A percentile compares a stretch with the other conserved stretches of the same genome.
Conservation (phyloP, 768 basidiomycete genomes). For the Russula lepida region DNA sequence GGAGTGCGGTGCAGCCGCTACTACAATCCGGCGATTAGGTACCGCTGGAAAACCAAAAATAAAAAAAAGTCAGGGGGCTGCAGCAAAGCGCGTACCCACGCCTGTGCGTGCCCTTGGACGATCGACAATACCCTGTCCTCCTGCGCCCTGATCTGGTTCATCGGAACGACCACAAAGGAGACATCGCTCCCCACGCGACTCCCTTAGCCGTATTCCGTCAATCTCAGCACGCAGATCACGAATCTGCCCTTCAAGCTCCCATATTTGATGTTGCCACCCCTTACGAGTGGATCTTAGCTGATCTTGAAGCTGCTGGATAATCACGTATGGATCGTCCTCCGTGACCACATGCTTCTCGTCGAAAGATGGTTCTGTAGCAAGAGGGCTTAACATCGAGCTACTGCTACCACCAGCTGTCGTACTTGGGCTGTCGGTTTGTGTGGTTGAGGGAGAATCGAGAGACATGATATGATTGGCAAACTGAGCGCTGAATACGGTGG, state of each 20-base stretch:
- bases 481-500: slow-evolving; percentile 64
- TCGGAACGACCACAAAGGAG: slow-evolving; percentile 51
- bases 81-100: slow-evolving; percentile 52
- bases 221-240: slow-evolving; percentile 63
- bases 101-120: slow-evolving; percentile 65
- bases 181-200: slow-evolving; percentile 40
- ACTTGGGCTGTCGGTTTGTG: slow-evolving; percentile 44
- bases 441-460: slow-evolving; percentile 29
- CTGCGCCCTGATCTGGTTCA: background rate
- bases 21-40: background rate
- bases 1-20: background rate
- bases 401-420: slow-evolving; percentile 28
- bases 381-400: slow-evolving; percentile 29
- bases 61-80: slow-evolving; percentile 36
- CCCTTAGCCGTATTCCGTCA: slow-evolving; percentile 41
- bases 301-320: slow-evolving; percentile 50
- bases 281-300: slow-evolving; percentile 49
- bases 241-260: slow-evolving; percentile 69
- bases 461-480: slow-evolving; percentile 41
- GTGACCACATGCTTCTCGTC: slow-evolving; percentile 28
- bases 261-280: slow-evolving; percentile 64
- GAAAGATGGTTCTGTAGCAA: slow-evolving; percentile 23
- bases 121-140: slow-evolving; percentile 39
- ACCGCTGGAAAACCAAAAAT: background rate
- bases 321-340: slow-evolving; percentile 36